Evolutionary conservation across 495 filamentous ascomycete genomes (phyloP), one percentile per base, ranked within the genome.

Genomic region (Penicillium salamii): DNA sequence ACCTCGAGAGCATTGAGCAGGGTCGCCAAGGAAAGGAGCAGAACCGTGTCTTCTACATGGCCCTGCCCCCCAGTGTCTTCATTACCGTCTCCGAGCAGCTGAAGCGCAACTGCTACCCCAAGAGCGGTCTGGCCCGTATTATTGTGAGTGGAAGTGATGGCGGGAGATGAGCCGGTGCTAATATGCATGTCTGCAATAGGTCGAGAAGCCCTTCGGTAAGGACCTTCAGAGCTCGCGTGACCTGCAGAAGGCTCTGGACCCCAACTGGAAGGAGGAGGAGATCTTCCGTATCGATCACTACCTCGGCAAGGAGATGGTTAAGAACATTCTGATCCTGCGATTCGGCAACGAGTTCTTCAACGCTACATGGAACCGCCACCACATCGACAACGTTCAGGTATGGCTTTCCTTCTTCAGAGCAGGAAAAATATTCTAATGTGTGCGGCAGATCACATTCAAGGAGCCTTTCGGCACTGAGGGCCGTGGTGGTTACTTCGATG

Each of bases 251-350:
- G 92, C 95, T 3, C 79, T 99, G 42, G 90, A 91, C 59, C 95
- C 95, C 26, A 90, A 97, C 76, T 99, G 95, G 95, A 95, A 88
- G 65, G 95, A 99, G 71, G 95, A 99, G 39, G 95, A 99, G 77
- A 89, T 97, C 57, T 99, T 95, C 84, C 92, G 95, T 62, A 99
- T 99, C 63, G 95, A 99, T 69, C 95, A 99, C 75, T 99, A 99
- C 68, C 82, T 99, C 33, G 95, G 95, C 58, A 99, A 99, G 82
- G 95, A 99, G 78, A 99, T 99, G 95, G 95, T 99, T 47, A 99
- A 99, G 82, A 99, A 99, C 69, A 95, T 99, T 61, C 82, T 99
- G 45, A 96, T 99, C 57, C 83, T 99, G 52, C 82, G 95, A 57
- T 99, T 99, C 68, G 95, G 93, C 55, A 99, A 99, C 72, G 91